Conservation (phyloP, 78 protist species). For the Chrysochromulina tobinii region DNA sequence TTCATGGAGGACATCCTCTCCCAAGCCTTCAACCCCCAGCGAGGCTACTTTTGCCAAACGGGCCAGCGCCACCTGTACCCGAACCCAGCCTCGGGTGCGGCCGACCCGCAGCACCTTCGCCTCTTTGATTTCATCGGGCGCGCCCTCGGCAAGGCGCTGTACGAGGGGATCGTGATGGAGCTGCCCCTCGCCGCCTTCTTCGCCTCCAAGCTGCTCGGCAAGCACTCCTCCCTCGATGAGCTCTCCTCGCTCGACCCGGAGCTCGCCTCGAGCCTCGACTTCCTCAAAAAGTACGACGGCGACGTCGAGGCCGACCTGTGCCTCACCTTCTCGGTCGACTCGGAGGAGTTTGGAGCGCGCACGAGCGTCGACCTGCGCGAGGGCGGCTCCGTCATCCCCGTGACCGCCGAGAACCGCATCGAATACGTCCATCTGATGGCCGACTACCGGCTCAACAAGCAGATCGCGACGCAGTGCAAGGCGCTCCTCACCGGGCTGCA, state of each 20-base stretch:
- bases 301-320: constrained; percentile 16
- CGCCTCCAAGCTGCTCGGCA: neutral
- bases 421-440: constrained; percentile 30
- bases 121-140: neutral
- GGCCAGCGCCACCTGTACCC: neutral
- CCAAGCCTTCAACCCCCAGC: neutral
- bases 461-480: neutral
- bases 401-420: neutral
- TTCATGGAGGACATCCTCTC: neutral
- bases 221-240: neutral
- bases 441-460: constrained; percentile 29
- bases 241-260: constrained; percentile 11
- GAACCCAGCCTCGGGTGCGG: neutral
- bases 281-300: constrained; percentile 1
- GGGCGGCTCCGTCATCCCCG: neutral
- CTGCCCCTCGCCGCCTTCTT: constrained; percentile 27
- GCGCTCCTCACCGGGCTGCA: constrained; percentile 7
- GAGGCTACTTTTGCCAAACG: neutral
- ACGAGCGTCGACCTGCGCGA: neutral
- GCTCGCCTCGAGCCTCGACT: neutral
- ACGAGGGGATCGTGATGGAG: constrained; percentile 20
- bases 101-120: neutral
- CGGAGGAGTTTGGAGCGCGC: neutral
- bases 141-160: constrained; percentile 32
- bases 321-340: neutral